Evolutionary conservation across 1,284 basidiomycete genomes (phyloP).

Genomic region (Cutaneotrichosporon sp.): DNA sequence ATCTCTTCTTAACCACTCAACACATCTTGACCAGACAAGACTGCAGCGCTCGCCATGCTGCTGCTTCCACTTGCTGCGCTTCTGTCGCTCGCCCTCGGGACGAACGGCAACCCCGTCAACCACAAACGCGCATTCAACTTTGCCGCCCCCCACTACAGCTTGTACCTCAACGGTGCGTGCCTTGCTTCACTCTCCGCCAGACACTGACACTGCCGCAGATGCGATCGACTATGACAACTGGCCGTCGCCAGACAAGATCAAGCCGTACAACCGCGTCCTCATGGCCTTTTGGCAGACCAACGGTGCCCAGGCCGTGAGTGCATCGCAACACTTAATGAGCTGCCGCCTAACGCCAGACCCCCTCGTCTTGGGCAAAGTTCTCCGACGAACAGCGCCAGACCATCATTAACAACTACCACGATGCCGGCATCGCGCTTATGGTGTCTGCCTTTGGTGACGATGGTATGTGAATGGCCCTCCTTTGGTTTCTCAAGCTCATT

Average conservation of each 20-base stretch:
- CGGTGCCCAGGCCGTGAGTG: conserved; percentile 36
- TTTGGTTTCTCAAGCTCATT: neutral
- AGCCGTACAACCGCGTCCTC: conserved; percentile 48
- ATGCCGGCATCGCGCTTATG: conserved; percentile 50
- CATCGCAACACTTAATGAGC: neutral
- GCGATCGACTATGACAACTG: conserved; percentile 33
- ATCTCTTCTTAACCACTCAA: too few species aligned
- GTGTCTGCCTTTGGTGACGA: conserved; percentile 51
- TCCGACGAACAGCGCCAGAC: conserved; percentile 25
- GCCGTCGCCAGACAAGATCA: conserved; percentile 12
- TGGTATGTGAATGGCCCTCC: neutral
- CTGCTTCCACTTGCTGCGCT: conserved; percentile 14
- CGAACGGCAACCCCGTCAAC: conserved; percentile 10
- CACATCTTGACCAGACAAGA: too few species aligned
- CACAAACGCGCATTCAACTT: conserved; percentile 12
- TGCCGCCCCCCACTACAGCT: conserved; percentile 40
- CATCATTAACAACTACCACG: conserved; percentile 46
- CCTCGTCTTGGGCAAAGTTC: conserved; percentile 35
- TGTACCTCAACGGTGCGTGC: conserved; percentile 38
- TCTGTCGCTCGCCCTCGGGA: conserved; percentile 5
- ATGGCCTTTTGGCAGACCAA: conserved; percentile 51
- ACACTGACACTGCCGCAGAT: conserved; percentile 15
- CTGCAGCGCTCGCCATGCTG: neutral
- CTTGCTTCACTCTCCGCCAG: conserved; percentile 11
- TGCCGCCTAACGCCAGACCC: neutral